A percentile compares a stretch with the other conserved stretches of the same genome.
Evolutionary conservation across 2,329 filamentous ascomycete genomes (phyloP).

Genomic region (Penicillium sp.): DNA sequence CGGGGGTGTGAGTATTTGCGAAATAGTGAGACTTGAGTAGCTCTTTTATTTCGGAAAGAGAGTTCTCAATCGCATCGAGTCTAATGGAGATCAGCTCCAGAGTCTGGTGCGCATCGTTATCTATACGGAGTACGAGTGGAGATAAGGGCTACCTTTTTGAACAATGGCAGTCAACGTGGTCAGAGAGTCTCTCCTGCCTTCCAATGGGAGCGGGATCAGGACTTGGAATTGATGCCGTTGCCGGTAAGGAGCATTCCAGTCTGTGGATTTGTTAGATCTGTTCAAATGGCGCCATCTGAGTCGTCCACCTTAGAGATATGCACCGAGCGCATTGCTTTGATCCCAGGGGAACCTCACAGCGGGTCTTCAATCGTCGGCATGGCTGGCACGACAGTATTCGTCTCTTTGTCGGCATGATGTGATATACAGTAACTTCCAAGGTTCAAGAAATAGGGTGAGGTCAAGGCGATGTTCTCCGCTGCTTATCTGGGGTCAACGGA

Average conservation of each 20-base stretch:
- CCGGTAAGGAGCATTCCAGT: constrained; percentile 10
- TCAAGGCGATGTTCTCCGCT: constrained; percentile 10
- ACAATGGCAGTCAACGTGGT: background rate
- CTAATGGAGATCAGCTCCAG: background rate
- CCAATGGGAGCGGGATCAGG: background rate
- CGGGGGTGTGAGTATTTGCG: background rate
- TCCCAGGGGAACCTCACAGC: constrained; percentile 14
- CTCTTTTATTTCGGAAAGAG: constrained; percentile 8
- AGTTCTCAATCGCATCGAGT: constrained; percentile 3
- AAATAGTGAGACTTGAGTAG: constrained; percentile 4
- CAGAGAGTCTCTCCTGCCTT: background rate
- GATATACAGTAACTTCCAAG: too few relatives aligned
- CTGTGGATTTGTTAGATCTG: background rate
- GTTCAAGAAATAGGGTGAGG: background rate
- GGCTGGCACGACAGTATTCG: constrained; percentile 17
- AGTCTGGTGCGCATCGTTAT: background rate
- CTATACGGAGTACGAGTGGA: background rate
- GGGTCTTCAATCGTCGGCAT: constrained; percentile 22
- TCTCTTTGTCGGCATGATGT: constrained; percentile 9
- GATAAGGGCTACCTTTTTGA: constrained; percentile 1
- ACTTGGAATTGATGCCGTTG: constrained; percentile 3
- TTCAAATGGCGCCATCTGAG: background rate
- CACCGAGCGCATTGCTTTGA: constrained; percentile 9
- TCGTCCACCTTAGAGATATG: constrained; percentile 7
- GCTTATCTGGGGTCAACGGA: constrained; percentile 10